Evolutionary conservation across 768 basidiomycete species (phyloP).

Genomic region (Rhodotorula kratochvilovae): DNA sequence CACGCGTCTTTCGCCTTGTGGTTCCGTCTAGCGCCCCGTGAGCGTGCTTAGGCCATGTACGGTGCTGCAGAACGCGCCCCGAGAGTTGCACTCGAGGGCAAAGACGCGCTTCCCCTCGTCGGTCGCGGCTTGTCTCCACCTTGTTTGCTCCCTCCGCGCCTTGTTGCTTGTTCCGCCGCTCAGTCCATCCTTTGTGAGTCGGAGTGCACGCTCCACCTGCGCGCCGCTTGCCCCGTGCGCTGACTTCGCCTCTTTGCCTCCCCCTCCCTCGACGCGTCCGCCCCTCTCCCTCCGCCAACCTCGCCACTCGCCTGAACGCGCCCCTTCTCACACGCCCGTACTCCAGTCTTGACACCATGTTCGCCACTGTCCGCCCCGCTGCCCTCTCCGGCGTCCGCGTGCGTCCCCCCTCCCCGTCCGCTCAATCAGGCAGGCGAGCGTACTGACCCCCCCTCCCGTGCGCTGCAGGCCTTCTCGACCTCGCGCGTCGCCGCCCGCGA

Average conservation of each 20-base stretch:
- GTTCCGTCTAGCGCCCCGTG: no score
- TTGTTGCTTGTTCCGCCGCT: not conserved
- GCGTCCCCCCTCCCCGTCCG: not conserved
- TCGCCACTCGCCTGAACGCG: not conserved
- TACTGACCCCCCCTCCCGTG: not conserved
- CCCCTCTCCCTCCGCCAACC: no score
- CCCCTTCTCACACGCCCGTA: not conserved
- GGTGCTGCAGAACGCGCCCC: no score
- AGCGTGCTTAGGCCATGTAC: no score
- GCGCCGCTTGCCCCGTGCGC: not conserved
- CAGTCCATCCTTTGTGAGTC: not conserved
- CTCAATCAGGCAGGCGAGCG: not conserved
- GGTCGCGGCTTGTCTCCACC: not conserved
- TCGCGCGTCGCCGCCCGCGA: constrained; percentile 20
- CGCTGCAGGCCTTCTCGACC: constrained; percentile 34
- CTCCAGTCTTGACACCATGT: not conserved
- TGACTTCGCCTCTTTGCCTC: not conserved
- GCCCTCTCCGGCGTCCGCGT: constrained; percentile 25
- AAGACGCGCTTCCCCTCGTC: not conserved
- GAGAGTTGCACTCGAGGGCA: no score
- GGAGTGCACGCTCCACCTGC: not conserved
- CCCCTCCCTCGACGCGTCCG: not conserved
- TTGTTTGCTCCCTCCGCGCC: not conserved
- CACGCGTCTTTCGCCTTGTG: no score
- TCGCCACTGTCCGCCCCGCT: constrained; percentile 17